A percentile compares a stretch with the other conserved stretches of the same genome.
phyloP scores from a whole-genome alignment of 345 rosid species.

The Salix arbutifolia region DNA sequence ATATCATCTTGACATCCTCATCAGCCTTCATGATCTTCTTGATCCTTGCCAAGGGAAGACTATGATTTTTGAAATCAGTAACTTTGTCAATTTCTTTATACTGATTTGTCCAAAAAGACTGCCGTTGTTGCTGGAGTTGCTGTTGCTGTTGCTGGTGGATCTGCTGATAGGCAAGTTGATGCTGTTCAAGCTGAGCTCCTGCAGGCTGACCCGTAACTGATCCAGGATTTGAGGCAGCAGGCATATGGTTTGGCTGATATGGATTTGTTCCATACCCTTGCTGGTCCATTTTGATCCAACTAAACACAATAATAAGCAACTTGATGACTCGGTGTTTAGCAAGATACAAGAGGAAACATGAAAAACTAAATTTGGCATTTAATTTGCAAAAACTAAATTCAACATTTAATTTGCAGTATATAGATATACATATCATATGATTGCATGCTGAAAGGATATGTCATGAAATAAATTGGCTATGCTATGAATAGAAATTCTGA shows the following conservation, averaged over 20 bases:
- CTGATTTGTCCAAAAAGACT: constrained; percentile 77
- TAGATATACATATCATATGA: neutral
- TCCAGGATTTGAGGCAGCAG: constrained; percentile 39
- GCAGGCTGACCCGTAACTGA: constrained; percentile 42
- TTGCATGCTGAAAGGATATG: neutral
- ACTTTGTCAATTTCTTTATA: constrained; percentile 76
- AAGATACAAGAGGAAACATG: constrained; percentile 1
- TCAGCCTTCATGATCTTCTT: constrained; percentile 99
- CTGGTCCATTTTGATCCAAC: constrained; percentile 57
- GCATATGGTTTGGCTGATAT: constrained; percentile 56
- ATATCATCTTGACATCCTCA: constrained; percentile 96
- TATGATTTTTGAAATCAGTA: constrained; percentile 85
- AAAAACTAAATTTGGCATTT: neutral
- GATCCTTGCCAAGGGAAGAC: constrained; percentile 91
- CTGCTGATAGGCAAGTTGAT: constrained; percentile 77
- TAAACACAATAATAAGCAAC: constrained; percentile 9
- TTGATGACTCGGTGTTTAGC: constrained; percentile 8
- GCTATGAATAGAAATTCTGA: neutral
- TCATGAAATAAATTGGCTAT: neutral
- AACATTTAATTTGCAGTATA: neutral
- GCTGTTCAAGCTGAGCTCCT: constrained; percentile 57
- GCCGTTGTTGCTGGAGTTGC: constrained; percentile 85
- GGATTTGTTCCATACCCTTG: constrained; percentile 65
- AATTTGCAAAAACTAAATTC: neutral
- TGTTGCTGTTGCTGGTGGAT: constrained; percentile 92